Evolutionary conservation across 2,329 filamentous ascomycete species (phyloP).

Genomic region (Penicillium sp.): DNA sequence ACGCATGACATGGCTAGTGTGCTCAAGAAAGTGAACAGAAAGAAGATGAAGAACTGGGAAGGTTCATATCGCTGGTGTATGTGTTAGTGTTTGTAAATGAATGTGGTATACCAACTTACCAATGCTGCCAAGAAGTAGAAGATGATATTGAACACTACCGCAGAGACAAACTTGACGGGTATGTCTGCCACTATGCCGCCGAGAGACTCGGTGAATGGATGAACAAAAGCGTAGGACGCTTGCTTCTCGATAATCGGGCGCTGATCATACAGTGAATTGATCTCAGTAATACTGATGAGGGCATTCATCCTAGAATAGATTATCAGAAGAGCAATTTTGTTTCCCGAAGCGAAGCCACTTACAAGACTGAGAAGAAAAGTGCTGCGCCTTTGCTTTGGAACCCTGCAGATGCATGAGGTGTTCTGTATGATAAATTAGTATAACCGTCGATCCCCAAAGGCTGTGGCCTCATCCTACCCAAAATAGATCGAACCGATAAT

Average conservation of each 20-base stretch:
- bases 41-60: slow-evolving; percentile 1
- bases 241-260: slow-evolving; percentile 91
- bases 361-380: slow-evolving; percentile 40
- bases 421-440: slow-evolving; percentile 64
- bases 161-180: neutral
- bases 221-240: slow-evolving; percentile 81
- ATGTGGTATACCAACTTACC: slow-evolving; percentile 19
- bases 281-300: slow-evolving; percentile 2
- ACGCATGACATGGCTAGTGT: slow-evolving; percentile 59
- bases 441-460: neutral
- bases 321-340: neutral
- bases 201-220: slow-evolving; percentile 69
- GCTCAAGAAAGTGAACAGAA: neutral
- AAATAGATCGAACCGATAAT: slow-evolving; percentile 39
- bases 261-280: slow-evolving; percentile 1
- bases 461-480: slow-evolving; percentile 18
- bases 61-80: slow-evolving; percentile 30
- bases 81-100: neutral
- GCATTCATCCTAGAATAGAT: neutral
- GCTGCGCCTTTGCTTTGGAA: slow-evolving; percentile 76
- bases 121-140: slow-evolving; percentile 59
- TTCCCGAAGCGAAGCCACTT: neutral
- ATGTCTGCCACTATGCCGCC: slow-evolving; percentile 39
- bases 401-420: slow-evolving; percentile 58
- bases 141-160: neutral